A percentile compares a stretch with the other conserved stretches of the same genome.
phyloP scores from a whole-genome alignment of 2,329 filamentous ascomycete genomes.

The Bipolaris victoriae region DNA sequence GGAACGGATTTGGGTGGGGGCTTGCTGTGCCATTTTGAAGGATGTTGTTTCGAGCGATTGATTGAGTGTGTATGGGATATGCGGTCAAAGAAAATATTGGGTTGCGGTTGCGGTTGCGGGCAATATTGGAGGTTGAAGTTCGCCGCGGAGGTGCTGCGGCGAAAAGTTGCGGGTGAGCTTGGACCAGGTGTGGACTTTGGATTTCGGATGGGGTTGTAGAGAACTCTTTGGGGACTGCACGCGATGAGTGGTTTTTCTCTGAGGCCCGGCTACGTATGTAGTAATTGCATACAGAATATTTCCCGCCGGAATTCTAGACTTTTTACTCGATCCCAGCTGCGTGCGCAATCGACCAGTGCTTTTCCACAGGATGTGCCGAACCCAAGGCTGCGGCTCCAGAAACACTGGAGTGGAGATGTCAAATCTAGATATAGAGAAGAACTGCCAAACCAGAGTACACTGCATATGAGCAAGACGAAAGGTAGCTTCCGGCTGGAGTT shows the following conservation, averaged over 20 bases:
- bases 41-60: too few relatives aligned
- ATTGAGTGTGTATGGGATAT: not conserved
- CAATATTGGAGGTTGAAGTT: conserved; percentile 5
- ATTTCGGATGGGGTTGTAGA: not conserved
- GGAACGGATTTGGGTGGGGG: conserved; percentile 65
- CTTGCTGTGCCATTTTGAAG: conserved; percentile 40
- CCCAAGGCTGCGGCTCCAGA: conserved; percentile 11
- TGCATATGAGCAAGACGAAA: conserved; percentile 13
- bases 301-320: conserved; percentile 6
- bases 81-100: not conserved
- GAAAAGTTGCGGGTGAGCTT: conserved; percentile 36
- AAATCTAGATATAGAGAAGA: not conserved
- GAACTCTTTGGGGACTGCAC: not conserved
- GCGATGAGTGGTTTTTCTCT: conserved; percentile 21
- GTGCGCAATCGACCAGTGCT: conserved; percentile 9
- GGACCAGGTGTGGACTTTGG: conserved; percentile 24
- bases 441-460: not conserved
- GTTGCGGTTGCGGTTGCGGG: not conserved
- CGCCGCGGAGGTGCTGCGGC: conserved; percentile 34
- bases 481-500: not conserved
- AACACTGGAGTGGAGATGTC: conserved; percentile 13
- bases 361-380: conserved; percentile 9
- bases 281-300: conserved; percentile 21
- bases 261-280: conserved; percentile 28
- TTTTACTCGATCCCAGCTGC: conserved; percentile 6